Evolutionary conservation across 2,329 filamentous ascomycete species (phyloP).

Genomic region (Alternaria sp.): DNA sequence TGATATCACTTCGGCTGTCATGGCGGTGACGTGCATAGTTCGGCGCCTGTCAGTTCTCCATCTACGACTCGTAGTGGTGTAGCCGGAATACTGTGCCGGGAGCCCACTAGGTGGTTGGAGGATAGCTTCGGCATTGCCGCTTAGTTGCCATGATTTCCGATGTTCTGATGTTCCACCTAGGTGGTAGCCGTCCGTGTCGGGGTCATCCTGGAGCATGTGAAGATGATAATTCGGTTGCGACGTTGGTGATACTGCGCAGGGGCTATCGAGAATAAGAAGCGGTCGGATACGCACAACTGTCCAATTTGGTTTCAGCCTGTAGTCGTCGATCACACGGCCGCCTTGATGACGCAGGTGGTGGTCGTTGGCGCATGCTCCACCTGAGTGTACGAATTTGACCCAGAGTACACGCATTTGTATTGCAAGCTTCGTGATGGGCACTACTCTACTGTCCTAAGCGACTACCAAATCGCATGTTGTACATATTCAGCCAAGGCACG

Average conservation of each 20-base stretch:
- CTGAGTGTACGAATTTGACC: background rate
- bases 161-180: background rate
- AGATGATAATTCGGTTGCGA: background rate
- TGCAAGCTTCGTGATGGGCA: background rate
- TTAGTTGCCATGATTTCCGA: background rate
- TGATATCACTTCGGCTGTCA: background rate
- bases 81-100: background rate
- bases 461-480: slow-evolving; percentile 17
- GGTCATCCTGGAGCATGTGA: background rate
- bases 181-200: background rate
- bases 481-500: slow-evolving; percentile 26
- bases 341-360: background rate
- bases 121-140: background rate
- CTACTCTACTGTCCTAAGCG: slow-evolving; percentile 6
- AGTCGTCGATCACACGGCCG: background rate
- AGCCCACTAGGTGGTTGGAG: background rate
- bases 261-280: background rate
- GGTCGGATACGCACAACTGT: background rate
- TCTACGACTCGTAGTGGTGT: background rate
- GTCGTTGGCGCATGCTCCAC: background rate
- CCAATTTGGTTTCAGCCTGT: background rate
- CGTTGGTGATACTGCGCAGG: slow-evolving; percentile 4
- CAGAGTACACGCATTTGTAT: background rate
- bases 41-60: slow-evolving; percentile 9
- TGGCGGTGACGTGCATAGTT: background rate